Conservation (phyloP, 2,329 filamentous ascomycete genomes). For the Raffaelea deltoideospora region DNA sequence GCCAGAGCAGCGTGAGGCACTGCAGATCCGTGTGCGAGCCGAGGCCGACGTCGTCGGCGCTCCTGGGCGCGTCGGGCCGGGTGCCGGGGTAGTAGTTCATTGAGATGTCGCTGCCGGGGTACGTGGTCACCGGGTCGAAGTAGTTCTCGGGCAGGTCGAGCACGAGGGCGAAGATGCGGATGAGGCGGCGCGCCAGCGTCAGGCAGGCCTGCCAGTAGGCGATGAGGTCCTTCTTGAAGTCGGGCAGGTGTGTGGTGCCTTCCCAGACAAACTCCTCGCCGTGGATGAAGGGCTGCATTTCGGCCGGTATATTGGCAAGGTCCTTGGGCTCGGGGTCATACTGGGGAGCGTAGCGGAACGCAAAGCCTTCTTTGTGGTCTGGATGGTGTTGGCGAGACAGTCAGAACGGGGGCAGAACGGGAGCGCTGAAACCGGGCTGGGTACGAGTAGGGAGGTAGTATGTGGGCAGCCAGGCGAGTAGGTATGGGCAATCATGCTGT, state of each 20-base stretch:
- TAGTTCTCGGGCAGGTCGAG: slow-evolving; percentile 12
- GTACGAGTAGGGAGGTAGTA: no score
- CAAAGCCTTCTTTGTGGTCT: neutral
- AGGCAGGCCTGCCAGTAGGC: slow-evolving; percentile 8
- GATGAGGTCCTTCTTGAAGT: slow-evolving; percentile 7
- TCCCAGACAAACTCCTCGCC: slow-evolving; percentile 10
- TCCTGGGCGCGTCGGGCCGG: slow-evolving; percentile 13
- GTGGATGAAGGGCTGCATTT: neutral
- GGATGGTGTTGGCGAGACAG: no score
- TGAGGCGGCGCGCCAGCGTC: slow-evolving; percentile 5
- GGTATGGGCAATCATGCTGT: no score
- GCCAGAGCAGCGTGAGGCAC: slow-evolving; percentile 12
- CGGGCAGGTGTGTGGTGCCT: slow-evolving; percentile 5
- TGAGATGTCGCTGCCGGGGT: slow-evolving; percentile 11
- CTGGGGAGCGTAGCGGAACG: neutral
- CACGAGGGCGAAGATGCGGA: slow-evolving; percentile 9
- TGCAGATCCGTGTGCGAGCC: slow-evolving; percentile 26
- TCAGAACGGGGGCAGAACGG: no score
- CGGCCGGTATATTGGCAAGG: slow-evolving; percentile 3
- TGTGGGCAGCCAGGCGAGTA: no score
- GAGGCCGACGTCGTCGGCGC: slow-evolving; percentile 18
- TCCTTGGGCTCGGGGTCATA: neutral
- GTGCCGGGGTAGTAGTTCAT: slow-evolving; percentile 11
- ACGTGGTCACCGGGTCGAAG: slow-evolving; percentile 22
- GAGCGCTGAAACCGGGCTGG: no score